These are phyloP conservation scores for Eleusine coracana DNA, from an alignment of 176 grass and related monocot genomes.

Conservation along the genomic window DNA sequence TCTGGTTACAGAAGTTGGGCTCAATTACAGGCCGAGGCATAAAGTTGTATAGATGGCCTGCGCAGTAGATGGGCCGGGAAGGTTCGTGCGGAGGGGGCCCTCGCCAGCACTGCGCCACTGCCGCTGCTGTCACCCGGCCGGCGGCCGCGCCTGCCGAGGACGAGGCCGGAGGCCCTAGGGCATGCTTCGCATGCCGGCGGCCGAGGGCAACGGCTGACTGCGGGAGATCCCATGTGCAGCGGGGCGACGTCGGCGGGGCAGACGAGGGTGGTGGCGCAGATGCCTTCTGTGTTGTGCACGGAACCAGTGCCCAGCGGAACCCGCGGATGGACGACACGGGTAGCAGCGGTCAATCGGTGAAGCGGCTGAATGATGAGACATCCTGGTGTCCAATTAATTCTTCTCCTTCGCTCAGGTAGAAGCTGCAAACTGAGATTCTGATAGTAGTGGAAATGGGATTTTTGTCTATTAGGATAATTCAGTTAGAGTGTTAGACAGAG, in stretches of 20 bases:
- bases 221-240: background rate
- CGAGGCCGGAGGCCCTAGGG: no score
- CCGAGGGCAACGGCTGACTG: background rate
- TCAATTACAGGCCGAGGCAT: background rate
- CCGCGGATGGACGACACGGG: background rate
- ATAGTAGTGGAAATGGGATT: background rate
- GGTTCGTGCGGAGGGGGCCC: background rate
- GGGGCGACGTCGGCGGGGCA: background rate
- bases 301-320: background rate
- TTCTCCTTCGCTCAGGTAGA: background rate
- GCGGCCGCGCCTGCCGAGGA: background rate
- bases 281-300: background rate
- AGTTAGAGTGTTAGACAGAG: background rate
- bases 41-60: background rate
- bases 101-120: background rate
- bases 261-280: background rate
- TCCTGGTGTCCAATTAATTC: background rate
- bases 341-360: background rate
- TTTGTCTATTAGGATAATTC: background rate
- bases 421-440: background rate
- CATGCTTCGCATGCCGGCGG: background rate
- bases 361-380: conserved; percentile 12
- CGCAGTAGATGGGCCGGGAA: background rate
- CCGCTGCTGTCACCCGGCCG: background rate
- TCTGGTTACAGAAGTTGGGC: background rate